Conservation (phyloP, 2,329 filamentous ascomycete species). For the Alternaria arborescens region DNA sequence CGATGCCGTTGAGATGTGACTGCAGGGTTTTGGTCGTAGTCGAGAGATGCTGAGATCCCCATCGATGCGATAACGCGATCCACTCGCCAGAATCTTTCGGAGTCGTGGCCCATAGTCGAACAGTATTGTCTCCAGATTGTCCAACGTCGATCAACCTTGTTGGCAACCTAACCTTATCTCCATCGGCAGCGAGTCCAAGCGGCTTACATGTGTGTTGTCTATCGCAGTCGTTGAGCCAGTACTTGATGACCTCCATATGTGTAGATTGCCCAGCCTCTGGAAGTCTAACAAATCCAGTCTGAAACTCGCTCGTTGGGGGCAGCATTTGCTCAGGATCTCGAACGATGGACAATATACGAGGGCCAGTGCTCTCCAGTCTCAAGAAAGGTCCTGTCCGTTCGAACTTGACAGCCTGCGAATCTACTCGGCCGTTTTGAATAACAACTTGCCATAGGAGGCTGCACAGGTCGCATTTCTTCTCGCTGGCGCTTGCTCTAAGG, state of each 20-base stretch:
- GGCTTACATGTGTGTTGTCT: conserved; percentile 10
- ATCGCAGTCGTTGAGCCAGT: conserved; percentile 26
- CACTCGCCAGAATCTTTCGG: conserved; percentile 10
- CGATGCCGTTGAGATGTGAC: background rate
- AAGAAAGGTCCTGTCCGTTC: conserved; percentile 4
- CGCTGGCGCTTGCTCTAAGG: background rate
- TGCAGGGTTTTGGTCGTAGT: conserved; percentile 12
- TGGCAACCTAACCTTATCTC: conserved; percentile 1
- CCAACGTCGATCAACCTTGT: conserved; percentile 24
- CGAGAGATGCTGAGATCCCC: conserved; percentile 19
- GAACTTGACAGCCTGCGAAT: background rate
- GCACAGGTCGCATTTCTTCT: background rate
- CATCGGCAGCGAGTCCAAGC: background rate
- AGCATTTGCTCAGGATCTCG: background rate
- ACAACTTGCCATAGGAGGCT: background rate
- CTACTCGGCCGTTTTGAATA: background rate
- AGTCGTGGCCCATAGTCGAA: conserved; percentile 10
- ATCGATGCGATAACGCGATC: conserved; percentile 28
- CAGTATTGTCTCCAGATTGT: background rate
- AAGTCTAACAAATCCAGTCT: conserved; percentile 17
- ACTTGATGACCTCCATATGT: conserved; percentile 15
- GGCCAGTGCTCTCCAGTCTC: background rate
- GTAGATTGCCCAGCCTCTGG: conserved; percentile 12
- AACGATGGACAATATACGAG: background rate
- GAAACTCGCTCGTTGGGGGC: conserved; percentile 8